Base-by-base conservation (phyloP, 495 filamentous ascomycete species). In the Tricharina praecox region DNA sequence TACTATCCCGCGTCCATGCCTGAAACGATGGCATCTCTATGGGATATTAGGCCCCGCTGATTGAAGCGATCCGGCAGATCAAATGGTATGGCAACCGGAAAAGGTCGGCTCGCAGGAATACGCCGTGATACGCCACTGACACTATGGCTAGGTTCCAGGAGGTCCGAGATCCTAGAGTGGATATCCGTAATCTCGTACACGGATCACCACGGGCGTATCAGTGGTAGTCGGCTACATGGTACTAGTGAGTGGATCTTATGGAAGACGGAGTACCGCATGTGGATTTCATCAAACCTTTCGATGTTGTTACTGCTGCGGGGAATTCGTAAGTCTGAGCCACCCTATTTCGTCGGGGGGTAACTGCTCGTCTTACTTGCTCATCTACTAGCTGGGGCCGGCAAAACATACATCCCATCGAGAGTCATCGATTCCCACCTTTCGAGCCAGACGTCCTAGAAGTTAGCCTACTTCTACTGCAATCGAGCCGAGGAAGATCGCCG, bases 401-500 rank as follows among this genome's bases (percentile, higher is more conserved):
- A n/a, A n/a, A n/a, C n/a, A n/a, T n/a, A n/a, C n/a, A n/a, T n/a
- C n/a, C n/a, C n/a, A n/a, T n/a, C 40, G 7, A 25, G 9, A 16
- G 35, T 43, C 19, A 43, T 43, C 16, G 40, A 43, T 43, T n/a
- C n/a, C n/a, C n/a, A n/a, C 4, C 40, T 4, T 13, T 43, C 4
- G 9, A 23, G 4, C 45, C 18, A 19, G 21, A 33, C 3, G 2
- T 23, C 10, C 1, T 19, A 18, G 9, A 41, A 36, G 41, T 23
- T 15, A 15, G 51, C 41, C 9, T 53, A 50, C 26, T 53, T 53
- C 40, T 53, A 53, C 25, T 53, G 51, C 20, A 23, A 53, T n/a
- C n/a, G n/a, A n/a, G n/a, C n/a, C n/a, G n/a, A n/a, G n/a, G n/a
- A n/a, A n/a, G n/a, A n/a, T n/a, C 36, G 51, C 2, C 23, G 32